Evolutionary conservation across 2,329 filamentous ascomycete genomes (phyloP).

Genomic region (Pseudocercospora crystallina): DNA sequence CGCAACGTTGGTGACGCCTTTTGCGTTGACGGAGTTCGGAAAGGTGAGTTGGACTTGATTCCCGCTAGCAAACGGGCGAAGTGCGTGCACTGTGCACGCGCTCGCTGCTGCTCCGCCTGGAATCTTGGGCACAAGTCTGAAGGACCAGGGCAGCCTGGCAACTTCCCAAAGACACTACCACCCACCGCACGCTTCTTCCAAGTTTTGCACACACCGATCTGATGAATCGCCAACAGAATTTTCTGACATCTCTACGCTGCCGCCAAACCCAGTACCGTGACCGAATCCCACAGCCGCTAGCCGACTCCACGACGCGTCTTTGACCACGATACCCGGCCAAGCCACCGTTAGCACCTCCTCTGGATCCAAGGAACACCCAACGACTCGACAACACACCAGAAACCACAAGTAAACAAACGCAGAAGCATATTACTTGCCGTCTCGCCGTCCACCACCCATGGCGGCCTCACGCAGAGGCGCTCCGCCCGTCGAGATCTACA

Average conservation of each 20-base stretch:
- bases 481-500: conserved; percentile 57
- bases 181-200: neutral
- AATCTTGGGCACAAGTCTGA: no score
- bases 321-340: neutral
- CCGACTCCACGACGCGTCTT: conserved; percentile 1
- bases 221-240: conserved; percentile 12
- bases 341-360: conserved; percentile 5
- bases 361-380: conserved; percentile 12
- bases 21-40: no score
- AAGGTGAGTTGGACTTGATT: no score
- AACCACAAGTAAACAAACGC: conserved; percentile 11
- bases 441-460: conserved; percentile 17
- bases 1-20: no score
- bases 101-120: no score
- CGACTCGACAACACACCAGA: conserved; percentile 10
- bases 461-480: conserved; percentile 54
- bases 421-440: neutral
- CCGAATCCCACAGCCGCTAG: neutral
- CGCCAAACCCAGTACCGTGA: neutral
- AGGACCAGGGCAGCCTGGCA: no score
- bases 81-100: no score
- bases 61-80: no score
- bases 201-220: conserved; percentile 7
- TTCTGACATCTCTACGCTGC: conserved; percentile 3
- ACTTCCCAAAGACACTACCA: no score